Evolutionary conservation across 192 early-diverging fungal species (phyloP).

Genomic region (Coemansia sp.): DNA sequence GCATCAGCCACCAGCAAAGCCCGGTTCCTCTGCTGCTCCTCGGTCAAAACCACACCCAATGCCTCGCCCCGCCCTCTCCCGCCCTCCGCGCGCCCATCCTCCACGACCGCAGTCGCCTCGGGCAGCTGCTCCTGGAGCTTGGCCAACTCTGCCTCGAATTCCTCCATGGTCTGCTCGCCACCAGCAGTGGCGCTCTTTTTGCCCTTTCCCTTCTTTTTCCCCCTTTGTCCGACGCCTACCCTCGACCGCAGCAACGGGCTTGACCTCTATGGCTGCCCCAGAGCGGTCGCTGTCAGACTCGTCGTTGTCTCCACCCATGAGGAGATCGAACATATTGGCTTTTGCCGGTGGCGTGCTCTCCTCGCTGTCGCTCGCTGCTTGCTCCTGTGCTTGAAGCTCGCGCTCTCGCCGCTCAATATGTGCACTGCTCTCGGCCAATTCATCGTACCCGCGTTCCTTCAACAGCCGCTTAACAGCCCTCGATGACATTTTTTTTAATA

Average conservation of each 20-base stretch:
- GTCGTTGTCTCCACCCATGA: conserved; percentile 31
- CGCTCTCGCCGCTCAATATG: conserved; percentile 23
- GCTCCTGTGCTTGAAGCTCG: not conserved
- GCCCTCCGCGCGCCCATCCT: not conserved
- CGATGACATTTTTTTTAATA: conserved; percentile 40
- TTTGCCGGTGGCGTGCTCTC: conserved; percentile 1
- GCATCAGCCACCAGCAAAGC: conserved; percentile 56
- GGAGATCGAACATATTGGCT: conserved; percentile 44
- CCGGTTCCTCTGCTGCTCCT: conserved; percentile 39
- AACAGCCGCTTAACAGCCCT: conserved; percentile 40
- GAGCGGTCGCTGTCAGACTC: not conserved
- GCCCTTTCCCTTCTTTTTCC: conserved; percentile 18
- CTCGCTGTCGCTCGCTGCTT: not conserved
- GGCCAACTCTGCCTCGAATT: conserved; percentile 43
- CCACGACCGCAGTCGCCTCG: conserved; percentile 18
- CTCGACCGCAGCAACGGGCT: conserved; percentile 1
- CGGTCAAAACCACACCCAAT: conserved; percentile 25
- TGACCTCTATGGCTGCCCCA: not conserved
- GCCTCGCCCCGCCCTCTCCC: conserved; percentile 12
- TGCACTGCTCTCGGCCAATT: conserved; percentile 32
- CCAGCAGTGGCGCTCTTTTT: conserved; percentile 8
- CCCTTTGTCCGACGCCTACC: not conserved
- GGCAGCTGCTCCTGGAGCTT: conserved; percentile 10
- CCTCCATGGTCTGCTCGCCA: conserved; percentile 37
- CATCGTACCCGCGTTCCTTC: conserved; percentile 49